These are phyloP conservation scores for Phytophthora sp. DNA, from an alignment of 352 stramenopile genomes.

Conservation along the genomic window DNA sequence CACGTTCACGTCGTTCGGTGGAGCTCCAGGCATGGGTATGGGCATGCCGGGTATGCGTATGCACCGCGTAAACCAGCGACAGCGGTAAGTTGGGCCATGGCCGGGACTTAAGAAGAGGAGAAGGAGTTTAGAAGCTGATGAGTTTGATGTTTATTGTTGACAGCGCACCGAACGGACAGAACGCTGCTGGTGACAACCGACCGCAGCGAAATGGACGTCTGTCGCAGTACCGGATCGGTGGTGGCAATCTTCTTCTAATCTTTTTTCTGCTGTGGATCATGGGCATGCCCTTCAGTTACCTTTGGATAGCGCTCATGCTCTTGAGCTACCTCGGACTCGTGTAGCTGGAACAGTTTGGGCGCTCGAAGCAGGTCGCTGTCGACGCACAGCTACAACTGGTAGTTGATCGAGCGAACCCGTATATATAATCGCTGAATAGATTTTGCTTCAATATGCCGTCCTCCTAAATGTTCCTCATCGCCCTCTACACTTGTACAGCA, in stretches of 20 bases:
- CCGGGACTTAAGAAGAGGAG: neutral
- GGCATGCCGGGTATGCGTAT: conserved; percentile 61
- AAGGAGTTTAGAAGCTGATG: conserved; percentile 4
- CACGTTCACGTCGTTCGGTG: conserved; percentile 76
- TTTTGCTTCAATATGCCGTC: conserved; percentile 28
- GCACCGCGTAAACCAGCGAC: conserved; percentile 55
- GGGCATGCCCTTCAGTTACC: conserved; percentile 78
- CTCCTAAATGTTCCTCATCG: neutral
- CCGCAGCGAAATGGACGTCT: conserved; percentile 43
- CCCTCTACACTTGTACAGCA: no score
- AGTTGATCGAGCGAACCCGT: conserved; percentile 28
- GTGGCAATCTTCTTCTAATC: conserved; percentile 75
- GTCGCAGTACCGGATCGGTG: conserved; percentile 68
- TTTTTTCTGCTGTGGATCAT: conserved; percentile 84
- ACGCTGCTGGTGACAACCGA: conserved; percentile 36
- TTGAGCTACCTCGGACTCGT: conserved; percentile 77
- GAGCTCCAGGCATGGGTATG: conserved; percentile 53
- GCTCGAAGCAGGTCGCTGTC: neutral
- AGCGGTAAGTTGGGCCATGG: conserved; percentile 42
- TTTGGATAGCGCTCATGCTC: conserved; percentile 83
- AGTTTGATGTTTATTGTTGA: conserved; percentile 14
- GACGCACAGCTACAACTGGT: conserved; percentile 11
- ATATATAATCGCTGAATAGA: conserved; percentile 52
- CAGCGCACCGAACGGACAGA: conserved; percentile 38
- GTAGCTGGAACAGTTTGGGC: conserved; percentile 33